Base-by-base conservation (phyloP, 2,329 filamentous ascomycete genomes). In the Colletotrichum coccodes region DNA sequence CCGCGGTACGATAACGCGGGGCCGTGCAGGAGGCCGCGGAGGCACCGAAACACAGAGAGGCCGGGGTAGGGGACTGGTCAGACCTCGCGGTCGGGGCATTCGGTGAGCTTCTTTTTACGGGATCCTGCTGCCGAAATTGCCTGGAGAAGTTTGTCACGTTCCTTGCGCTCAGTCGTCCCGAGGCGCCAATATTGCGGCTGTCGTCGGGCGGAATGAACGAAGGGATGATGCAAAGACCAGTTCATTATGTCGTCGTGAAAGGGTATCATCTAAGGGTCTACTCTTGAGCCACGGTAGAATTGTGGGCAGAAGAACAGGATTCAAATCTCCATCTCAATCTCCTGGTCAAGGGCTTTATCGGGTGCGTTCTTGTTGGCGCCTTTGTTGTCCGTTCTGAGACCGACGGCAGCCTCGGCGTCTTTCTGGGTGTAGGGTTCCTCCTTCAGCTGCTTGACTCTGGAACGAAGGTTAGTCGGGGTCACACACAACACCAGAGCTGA, bases 351-450 rank as follows among this genome's bases (percentile, higher is more conserved):
- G 57, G 73, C 71, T 50, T 49, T 64, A 14, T 75, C 72, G 36
- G 72, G 73, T 53, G 72, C 71, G 34, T 77, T 72, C 53, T 76
- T 75, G n/a, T 30, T 71, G 40, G 73, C 69, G 67, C 79, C 74
- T 72, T 81, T 88, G 78, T 94, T 94, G 77, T 94, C 91, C 36
- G 89, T 90, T 62, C 87, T 84, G 64, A 95, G 81, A 44, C 94
- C 94, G 40, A 91, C 85, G 0, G 92, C 94, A 18, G 93, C 94
- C 76, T 97, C 94, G 36, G 95, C 94, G 74, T 95, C 90, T 76
- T 93, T 92, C 76, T 97, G 94, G 6, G 91, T 91, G 80, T 97
- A 96, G 11, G 94, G 93, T 75, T 94, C 93, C 76, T 97, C 94
- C 71, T 90, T 89, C 69, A 99, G 83, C 75, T 94, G 87, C 79